A percentile compares a stretch with the other conserved stretches of the same genome.
These are phyloP conservation scores for Tetragonia tetragonoides DNA, from an alignment of 148 eudicot species.

Conservation along the genomic window DNA sequence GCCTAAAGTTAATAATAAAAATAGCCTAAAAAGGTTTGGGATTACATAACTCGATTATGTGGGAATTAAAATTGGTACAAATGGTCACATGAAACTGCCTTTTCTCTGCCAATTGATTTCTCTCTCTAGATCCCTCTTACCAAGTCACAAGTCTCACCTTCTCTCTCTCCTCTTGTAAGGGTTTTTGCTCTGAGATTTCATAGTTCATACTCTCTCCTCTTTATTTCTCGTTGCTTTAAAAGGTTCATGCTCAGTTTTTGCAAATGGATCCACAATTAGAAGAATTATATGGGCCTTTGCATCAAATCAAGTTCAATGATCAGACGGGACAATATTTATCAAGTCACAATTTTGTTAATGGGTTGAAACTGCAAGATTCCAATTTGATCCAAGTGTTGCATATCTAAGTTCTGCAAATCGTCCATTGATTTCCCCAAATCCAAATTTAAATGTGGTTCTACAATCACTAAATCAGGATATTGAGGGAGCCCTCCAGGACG, in stretches of 20 bases:
- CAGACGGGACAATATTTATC: slow-evolving; percentile 27
- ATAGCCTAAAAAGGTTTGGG: too few species aligned
- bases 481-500: slow-evolving; percentile 40
- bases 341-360: slow-evolving; percentile 26
- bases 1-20: too few species aligned
- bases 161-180: background rate
- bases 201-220: background rate
- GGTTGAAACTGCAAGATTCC: slow-evolving; percentile 25
- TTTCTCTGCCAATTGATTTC: background rate
- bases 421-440: slow-evolving; percentile 29
- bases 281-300: slow-evolving; percentile 44
- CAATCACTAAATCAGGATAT: slow-evolving; percentile 16
- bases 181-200: background rate
- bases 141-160: background rate
- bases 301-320: slow-evolving; percentile 45
- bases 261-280: slow-evolving; percentile 47
- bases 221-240: slow-evolving; percentile 7
- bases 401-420: slow-evolving; percentile 17
- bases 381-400: slow-evolving; percentile 13
- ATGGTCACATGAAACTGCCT: slow-evolving; percentile 20
- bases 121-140: background rate
- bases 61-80: background rate
- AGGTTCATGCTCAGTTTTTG: slow-evolving; percentile 27
- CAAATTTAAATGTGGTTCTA: slow-evolving; percentile 1
- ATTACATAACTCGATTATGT: too few species aligned